A percentile compares a stretch with the other conserved stretches of the same genome.
Conservation (phyloP, 1,284 basidiomycete genomes). For the Porodaedalea pini region DNA sequence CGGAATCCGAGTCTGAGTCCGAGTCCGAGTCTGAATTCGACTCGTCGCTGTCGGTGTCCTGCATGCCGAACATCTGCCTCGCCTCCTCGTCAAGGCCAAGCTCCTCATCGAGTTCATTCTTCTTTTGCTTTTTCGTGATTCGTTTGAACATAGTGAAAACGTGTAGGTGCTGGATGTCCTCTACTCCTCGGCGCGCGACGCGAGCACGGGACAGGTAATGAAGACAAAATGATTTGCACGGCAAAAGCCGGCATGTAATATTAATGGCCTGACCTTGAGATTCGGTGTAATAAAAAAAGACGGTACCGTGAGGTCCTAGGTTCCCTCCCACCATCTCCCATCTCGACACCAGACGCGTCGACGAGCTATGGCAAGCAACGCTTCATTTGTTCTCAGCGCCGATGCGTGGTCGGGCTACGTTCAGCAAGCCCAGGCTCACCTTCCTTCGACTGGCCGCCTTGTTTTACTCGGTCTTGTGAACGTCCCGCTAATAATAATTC, state of each 20-base stretch:
- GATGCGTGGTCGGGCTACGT: conserved; percentile 18
- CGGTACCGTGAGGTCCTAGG: not conserved
- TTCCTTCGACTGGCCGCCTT: conserved; percentile 16
- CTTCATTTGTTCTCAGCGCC: conserved; percentile 2
- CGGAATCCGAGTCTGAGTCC: conserved; percentile 29
- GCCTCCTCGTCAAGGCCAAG: conserved; percentile 66
- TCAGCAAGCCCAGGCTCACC: conserved; percentile 13
- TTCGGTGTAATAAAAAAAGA: not conserved
- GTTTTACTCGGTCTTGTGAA: conserved; percentile 21
- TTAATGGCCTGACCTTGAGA: conserved; percentile 8
- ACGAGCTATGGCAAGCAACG: conserved; percentile 15
- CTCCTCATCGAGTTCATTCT: conserved; percentile 64
- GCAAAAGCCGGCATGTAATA: not conserved
- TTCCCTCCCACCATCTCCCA: conserved; percentile 2
- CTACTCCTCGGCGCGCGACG: too few relatives aligned
- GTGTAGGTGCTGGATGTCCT: too few relatives aligned
- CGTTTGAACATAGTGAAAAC: conserved; percentile 71
- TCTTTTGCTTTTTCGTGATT: conserved; percentile 64
- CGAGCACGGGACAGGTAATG: too few relatives aligned
- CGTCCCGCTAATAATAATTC: conserved; percentile 31
- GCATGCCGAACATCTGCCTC: conserved; percentile 68
- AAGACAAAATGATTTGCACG: conserved; percentile 3
- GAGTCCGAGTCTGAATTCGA: conserved; percentile 34
- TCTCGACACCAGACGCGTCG: not conserved
- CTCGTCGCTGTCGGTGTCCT: conserved; percentile 73